Evolutionary conservation across 2,329 filamentous ascomycete species (phyloP).

Genomic region (Aspergillus viridinutans): DNA sequence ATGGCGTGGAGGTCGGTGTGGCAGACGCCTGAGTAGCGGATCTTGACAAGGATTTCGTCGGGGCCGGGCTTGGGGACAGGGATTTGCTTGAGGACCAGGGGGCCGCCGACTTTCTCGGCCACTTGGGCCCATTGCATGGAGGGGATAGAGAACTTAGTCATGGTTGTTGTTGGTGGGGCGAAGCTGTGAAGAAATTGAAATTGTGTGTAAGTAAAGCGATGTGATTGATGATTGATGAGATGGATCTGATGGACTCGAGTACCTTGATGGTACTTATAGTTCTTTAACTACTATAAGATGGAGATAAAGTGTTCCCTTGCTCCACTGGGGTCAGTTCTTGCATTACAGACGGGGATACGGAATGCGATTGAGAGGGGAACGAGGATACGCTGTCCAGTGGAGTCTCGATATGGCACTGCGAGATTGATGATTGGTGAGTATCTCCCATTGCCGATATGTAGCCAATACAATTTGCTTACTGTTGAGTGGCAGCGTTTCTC

Average conservation of each 20-base stretch:
- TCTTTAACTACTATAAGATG: background rate
- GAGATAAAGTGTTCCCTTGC: background rate
- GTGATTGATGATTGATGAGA: background rate
- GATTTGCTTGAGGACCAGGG: constrained; percentile 55
- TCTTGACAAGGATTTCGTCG: constrained; percentile 8
- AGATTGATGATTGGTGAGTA: background rate
- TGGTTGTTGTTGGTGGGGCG: background rate
- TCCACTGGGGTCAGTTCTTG: background rate
- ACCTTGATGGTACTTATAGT: background rate
- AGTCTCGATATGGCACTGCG: background rate
- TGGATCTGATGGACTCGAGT: background rate
- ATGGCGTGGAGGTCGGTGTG: constrained; percentile 6
- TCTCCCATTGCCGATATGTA: background rate
- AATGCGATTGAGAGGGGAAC: background rate
- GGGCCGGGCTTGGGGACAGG: constrained; percentile 35
- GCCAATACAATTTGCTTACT: background rate
- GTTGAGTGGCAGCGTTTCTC: background rate
- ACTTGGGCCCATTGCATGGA: constrained; percentile 86
- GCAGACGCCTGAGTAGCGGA: constrained; percentile 10
- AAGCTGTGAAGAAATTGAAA: background rate
- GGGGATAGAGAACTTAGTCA: constrained; percentile 52
- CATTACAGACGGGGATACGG: background rate
- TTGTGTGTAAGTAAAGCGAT: background rate
- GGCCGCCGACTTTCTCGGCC: constrained; percentile 71
- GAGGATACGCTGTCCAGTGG: background rate